Conservation (phyloP, 1,139 yeast species). For the Zhuliangozyma blackwelliae region DNA sequence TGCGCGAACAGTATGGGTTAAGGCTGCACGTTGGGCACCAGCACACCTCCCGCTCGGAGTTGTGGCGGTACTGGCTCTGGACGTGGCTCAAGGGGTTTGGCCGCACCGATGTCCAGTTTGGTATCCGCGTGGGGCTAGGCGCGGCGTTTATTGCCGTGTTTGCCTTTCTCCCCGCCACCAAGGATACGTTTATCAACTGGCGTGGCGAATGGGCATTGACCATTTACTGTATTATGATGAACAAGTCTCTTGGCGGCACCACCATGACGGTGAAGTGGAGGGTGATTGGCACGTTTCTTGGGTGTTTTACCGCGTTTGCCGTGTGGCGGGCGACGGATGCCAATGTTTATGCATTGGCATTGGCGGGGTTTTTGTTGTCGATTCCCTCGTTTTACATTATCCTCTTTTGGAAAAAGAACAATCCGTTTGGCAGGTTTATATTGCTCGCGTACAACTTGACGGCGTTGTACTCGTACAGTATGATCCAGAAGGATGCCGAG, state of each 20-base stretch:
- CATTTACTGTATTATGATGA: constrained; percentile 79
- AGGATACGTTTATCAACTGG: constrained; percentile 57
- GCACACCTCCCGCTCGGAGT: constrained; percentile 6
- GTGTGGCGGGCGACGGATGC: constrained; percentile 60
- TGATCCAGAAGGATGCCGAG: constrained; percentile 56
- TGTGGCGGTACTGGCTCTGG: constrained; percentile 26
- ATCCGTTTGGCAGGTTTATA: constrained; percentile 69
- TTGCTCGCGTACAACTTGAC: constrained; percentile 75
- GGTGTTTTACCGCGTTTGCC: constrained; percentile 57
- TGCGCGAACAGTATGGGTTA: constrained; percentile 26
- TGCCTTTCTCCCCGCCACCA: constrained; percentile 60
- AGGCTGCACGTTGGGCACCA: not conserved
- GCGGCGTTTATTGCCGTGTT: constrained; percentile 62
- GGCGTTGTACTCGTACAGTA: constrained; percentile 69
- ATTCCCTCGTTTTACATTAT: constrained; percentile 67
- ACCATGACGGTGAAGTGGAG: constrained; percentile 76
- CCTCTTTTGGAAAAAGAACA: constrained; percentile 58
- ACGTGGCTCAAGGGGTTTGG: constrained; percentile 31
- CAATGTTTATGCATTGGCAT: constrained; percentile 49
- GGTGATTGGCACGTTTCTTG: constrained; percentile 69
- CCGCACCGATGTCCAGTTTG: constrained; percentile 71
- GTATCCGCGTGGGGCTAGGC: constrained; percentile 75
- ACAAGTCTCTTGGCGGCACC: constrained; percentile 83
- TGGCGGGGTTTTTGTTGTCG: constrained; percentile 57
- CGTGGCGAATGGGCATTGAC: constrained; percentile 84